Evolutionary conservation across 257 asterid genomes (phyloP).

Genomic region (Solanum lignicaule): DNA sequence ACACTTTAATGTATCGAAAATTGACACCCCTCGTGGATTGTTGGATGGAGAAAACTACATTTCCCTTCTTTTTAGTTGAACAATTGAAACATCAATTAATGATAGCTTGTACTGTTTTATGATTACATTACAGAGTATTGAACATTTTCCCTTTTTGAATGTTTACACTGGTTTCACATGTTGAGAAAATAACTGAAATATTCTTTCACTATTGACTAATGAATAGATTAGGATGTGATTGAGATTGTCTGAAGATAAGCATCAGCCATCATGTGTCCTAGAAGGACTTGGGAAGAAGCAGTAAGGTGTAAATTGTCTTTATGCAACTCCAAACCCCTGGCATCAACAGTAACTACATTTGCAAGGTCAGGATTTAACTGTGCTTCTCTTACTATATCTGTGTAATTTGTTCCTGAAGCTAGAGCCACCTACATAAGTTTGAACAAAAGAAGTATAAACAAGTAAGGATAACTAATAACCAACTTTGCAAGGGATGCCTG

Average conservation of each 20-base stretch:
- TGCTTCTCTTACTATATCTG: conserved; percentile 17
- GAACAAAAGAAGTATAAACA: neutral
- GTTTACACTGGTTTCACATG: neutral
- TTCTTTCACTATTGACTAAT: neutral
- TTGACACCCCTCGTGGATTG: neutral
- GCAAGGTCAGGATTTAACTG: conserved; percentile 17
- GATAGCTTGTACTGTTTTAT: neutral
- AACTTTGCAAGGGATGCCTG: neutral
- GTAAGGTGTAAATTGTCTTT: conserved; percentile 27
- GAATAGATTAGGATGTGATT: neutral
- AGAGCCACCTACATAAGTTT: conserved; percentile 12
- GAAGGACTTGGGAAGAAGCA: conserved; percentile 14
- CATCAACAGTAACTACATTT: conserved; percentile 21
- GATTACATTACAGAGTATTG: neutral
- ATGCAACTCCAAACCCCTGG: conserved; percentile 16
- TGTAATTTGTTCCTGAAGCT: conserved; percentile 17
- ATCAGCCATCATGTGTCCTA: conserved; percentile 25
- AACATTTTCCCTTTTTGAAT: neutral
- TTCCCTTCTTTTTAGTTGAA: neutral
- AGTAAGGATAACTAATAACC: neutral
- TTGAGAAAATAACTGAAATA: neutral
- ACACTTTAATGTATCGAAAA: neutral
- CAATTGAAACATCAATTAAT: neutral
- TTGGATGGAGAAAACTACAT: neutral
- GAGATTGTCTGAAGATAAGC: conserved; percentile 8